phyloP scores from a whole-genome alignment of 2,329 filamentous ascomycete genomes.

The Colletotrichum brevisporum region DNA sequence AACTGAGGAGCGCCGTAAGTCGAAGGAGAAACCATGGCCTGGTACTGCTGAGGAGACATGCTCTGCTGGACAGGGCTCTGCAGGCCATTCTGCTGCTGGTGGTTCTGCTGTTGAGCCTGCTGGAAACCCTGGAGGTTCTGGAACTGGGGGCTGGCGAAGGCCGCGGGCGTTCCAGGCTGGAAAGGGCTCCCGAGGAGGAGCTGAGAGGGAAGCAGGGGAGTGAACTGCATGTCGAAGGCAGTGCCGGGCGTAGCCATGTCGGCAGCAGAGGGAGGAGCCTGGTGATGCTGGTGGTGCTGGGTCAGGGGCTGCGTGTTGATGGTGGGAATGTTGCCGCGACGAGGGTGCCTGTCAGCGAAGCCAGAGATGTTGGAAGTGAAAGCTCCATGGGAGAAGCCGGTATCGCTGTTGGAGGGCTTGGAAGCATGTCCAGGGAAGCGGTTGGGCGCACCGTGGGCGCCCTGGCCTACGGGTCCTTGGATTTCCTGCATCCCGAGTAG shows the following conservation, averaged over 20 bases:
- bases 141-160: conserved; percentile 93
- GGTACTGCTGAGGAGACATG: conserved; percentile 87
- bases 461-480: conserved; percentile 73
- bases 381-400: conserved; percentile 92
- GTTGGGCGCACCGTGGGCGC: conserved; percentile 68
- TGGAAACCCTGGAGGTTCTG: conserved; percentile 86
- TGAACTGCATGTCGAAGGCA: conserved; percentile 98
- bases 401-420: conserved; percentile 87
- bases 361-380: conserved; percentile 89
- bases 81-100: conserved; percentile 72
- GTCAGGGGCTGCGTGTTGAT: conserved; percentile 79
- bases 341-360: conserved; percentile 88
- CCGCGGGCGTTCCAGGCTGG: conserved; percentile 91
- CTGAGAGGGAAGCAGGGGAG: conserved; percentile 93
- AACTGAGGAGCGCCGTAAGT: conserved; percentile 86
- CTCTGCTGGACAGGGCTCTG: conserved; percentile 82
- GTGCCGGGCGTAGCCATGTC: conserved; percentile 91
- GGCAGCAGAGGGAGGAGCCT: conserved; percentile 67
- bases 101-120: conserved; percentile 67
- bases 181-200: conserved; percentile 96
- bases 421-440: conserved; percentile 80
- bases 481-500: conserved; percentile 93
- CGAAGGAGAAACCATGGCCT: conserved; percentile 87
- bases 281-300: conserved; percentile 49
- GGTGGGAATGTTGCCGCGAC: conserved; percentile 87